phyloP scores from a whole-genome alignment of 2,329 filamentous ascomycete species.

The Sporothrix pseudoabietina region DNA sequence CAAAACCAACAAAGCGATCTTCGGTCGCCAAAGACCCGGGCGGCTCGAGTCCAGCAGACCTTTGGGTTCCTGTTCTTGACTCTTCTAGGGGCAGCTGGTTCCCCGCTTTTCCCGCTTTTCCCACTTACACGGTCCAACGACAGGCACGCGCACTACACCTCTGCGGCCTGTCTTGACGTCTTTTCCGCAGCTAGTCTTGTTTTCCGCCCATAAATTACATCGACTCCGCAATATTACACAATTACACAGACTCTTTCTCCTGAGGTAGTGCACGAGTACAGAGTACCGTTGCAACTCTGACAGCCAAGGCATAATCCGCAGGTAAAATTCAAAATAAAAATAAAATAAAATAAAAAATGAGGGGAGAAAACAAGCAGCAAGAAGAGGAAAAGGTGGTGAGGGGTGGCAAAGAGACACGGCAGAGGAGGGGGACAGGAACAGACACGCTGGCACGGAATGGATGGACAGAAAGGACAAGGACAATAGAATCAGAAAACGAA shows the following conservation, averaged over 20 bases:
- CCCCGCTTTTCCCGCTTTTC: slow-evolving; percentile 25
- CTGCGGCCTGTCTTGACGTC: background rate
- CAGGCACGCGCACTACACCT: slow-evolving; percentile 11
- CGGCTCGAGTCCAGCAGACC: background rate
- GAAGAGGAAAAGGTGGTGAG: background rate
- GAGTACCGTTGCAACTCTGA: slow-evolving; percentile 14
- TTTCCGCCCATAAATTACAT: background rate
- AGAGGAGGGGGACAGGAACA: slow-evolving; percentile 7
- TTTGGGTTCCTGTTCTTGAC: background rate
- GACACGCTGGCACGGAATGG: background rate
- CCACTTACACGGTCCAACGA: slow-evolving; percentile 24
- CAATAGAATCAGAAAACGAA: background rate
- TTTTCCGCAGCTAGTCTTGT: background rate
- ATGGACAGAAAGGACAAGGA: background rate
- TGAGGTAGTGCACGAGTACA: background rate
- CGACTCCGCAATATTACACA: background rate
- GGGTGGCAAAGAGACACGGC: slow-evolving; percentile 11
- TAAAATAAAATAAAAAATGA: background rate
- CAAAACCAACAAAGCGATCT: background rate
- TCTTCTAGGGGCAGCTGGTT: background rate
- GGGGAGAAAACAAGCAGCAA: background rate
- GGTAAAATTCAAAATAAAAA: background rate
- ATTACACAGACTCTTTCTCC: background rate
- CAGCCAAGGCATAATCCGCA: slow-evolving; percentile 16
- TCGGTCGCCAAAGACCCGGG: slow-evolving; percentile 17